A percentile compares a stretch with the other conserved stretches of the same genome.
Evolutionary conservation across 495 filamentous ascomycete species (phyloP).

Genomic region (Aspergillus affinis): DNA sequence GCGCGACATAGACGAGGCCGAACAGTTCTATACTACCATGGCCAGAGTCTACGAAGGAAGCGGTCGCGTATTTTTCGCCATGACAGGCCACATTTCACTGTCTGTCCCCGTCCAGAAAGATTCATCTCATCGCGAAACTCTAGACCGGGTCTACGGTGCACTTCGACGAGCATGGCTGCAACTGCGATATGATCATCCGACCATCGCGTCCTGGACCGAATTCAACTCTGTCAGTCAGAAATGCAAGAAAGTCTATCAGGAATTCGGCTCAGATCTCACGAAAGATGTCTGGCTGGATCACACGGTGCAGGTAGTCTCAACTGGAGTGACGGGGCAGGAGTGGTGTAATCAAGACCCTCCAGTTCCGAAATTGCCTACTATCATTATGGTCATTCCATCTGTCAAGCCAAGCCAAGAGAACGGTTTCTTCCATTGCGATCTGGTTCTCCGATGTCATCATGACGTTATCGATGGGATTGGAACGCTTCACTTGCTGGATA

Average conservation of each 20-base stretch:
- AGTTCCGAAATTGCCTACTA: slow-evolving; percentile 32
- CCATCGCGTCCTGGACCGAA: slow-evolving; percentile 38
- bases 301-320: slow-evolving; percentile 35
- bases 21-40: slow-evolving; percentile 41
- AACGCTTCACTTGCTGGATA: slow-evolving; percentile 38
- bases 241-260: slow-evolving; percentile 42
- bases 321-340: slow-evolving; percentile 27
- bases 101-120: slow-evolving; percentile 9
- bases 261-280: slow-evolving; percentile 13
- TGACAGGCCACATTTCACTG: slow-evolving; percentile 30
- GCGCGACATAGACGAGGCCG: slow-evolving; percentile 45
- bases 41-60: slow-evolving; percentile 36
- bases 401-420: not conserved
- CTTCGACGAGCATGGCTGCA: slow-evolving; percentile 41
- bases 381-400: slow-evolving; percentile 36
- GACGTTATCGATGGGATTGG: slow-evolving; percentile 52
- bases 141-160: slow-evolving; percentile 22
- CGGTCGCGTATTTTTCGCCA: slow-evolving; percentile 41
- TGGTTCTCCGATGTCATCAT: slow-evolving; percentile 47
- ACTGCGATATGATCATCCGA: slow-evolving; percentile 44
- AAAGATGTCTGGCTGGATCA: slow-evolving; percentile 33
- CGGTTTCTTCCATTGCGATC: slow-evolving; percentile 21
- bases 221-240: slow-evolving; percentile 22
- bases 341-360: slow-evolving; percentile 46
- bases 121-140: not conserved